Evolutionary conservation across 176 grass and related monocot species (phyloP).

Genomic region (Raddia guianensis): DNA sequence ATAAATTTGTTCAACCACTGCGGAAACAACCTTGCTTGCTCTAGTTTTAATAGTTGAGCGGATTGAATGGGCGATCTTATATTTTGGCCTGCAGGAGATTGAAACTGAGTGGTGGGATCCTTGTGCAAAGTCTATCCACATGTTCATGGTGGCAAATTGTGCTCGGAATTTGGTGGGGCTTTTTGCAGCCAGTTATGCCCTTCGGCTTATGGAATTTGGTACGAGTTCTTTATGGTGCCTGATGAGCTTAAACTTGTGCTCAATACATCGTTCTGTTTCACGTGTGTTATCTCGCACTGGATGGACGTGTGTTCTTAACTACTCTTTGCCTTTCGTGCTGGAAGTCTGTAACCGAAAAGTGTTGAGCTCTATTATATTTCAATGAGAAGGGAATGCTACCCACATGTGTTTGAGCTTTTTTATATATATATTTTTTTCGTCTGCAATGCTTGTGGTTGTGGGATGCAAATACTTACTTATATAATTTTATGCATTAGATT

Average conservation of each 20-base stretch:
- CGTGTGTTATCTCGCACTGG: not conserved
- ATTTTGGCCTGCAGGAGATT: constrained; percentile 30
- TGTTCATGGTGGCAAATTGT: too few species aligned
- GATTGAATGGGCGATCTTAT: too few species aligned
- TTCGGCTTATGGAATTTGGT: not conserved
- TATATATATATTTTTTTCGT: too few species aligned
- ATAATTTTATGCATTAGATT: too few species aligned
- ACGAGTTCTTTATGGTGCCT: too few species aligned
- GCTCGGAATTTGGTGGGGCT: not conserved
- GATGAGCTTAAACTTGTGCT: not conserved
- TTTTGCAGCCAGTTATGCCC: not conserved
- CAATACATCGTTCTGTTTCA: too few species aligned
- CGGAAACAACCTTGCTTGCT: too few species aligned
- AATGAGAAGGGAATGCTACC: not conserved
- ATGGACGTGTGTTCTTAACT: not conserved
- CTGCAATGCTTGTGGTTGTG: too few species aligned
- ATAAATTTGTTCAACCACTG: too few species aligned
- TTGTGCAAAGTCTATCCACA: too few species aligned
- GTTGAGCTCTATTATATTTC: not conserved
- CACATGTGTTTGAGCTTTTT: not conserved
- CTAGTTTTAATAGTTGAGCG: too few species aligned
- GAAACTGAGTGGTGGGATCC: not conserved
- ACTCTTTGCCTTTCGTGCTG: not conserved
- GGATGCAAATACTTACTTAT: too few species aligned
- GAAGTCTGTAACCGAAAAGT: not conserved